Base-by-base conservation (phyloP, 768 basidiomycete species). In the Lentinus tigrinus region DNA sequence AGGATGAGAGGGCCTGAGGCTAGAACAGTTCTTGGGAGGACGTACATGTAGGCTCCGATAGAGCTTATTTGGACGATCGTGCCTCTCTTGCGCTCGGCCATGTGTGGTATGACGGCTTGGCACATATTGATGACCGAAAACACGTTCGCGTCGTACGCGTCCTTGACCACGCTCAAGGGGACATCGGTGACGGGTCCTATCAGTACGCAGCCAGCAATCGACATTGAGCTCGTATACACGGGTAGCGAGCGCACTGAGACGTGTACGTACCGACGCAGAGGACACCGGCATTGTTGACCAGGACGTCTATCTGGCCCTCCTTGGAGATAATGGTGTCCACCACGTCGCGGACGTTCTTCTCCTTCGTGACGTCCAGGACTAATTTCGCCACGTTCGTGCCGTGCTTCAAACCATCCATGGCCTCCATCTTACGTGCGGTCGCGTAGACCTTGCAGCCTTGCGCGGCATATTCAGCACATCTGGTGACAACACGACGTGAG, bases 1-100 rank as follows among this genome's bases (percentile, higher is more conserved):
- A 27, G 46, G 36, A 24, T 57, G 24, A 36, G 21, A 11, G 23
- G 24, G 16, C 23, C 23, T 36, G 21, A 48, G 62, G 9, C 4
- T 14, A 8, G 31, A 5, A 19, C 7, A 31, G 31, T 10, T 26
- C 2, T 17, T 21, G 19, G 27, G 24, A 34, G 26, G 16, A 74
- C 83, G 65, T 68, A 88, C 88, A 81, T 72, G 36, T 83, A 75
- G 3, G 82, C 90, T 26, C 77, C 81, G 49, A 92, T 66, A 7
- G 89, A 91, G 14, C 90, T 89, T 31, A 92, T 81, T 61, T 91
- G 92, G 43, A 94, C 78, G 54, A 93, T 83, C 17, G 86, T 71
- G 1, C 91, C 92, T 44, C 75, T 75, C 59, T 75, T 76, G 47
- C 79, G 79, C 52, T 79, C 70, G 3, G 88, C 85, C 92, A 93